Percentiles rank a stretch among this genome's conserved stretches.
Evolutionary conservation across 2,329 filamentous ascomycete species (phyloP).

Genomic region (Moelleriella libera): DNA sequence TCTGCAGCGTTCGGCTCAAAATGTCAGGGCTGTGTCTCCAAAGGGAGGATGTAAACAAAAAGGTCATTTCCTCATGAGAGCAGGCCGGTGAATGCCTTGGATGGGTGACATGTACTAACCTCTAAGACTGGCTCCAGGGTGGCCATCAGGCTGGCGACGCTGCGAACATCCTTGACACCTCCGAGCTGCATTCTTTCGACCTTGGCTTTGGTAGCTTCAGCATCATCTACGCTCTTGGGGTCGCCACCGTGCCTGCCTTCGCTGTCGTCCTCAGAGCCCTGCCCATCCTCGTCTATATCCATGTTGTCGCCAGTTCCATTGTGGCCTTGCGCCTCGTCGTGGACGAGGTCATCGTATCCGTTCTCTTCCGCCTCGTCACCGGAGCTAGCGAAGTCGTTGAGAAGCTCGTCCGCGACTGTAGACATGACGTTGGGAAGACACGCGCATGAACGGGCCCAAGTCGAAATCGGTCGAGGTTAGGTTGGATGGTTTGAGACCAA

Average conservation of each 20-base stretch:
- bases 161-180: slow-evolving; percentile 62
- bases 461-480: too few relatives aligned
- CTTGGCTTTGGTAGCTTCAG: slow-evolving; percentile 60
- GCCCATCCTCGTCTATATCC: slow-evolving; percentile 41
- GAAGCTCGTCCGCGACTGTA: slow-evolving; percentile 79
- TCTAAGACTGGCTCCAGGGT: slow-evolving; percentile 67
- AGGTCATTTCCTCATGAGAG: too few relatives aligned
- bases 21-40: slow-evolving; percentile 54
- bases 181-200: slow-evolving; percentile 73
- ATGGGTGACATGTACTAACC: slow-evolving; percentile 38
- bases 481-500: too few relatives aligned
- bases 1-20: slow-evolving; percentile 40
- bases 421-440: slow-evolving; percentile 47
- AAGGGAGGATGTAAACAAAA: slow-evolving; percentile 13
- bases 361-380: slow-evolving; percentile 61
- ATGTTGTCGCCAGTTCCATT: slow-evolving; percentile 28
- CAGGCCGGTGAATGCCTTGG: too few relatives aligned
- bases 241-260: slow-evolving; percentile 41
- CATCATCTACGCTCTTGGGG: slow-evolving; percentile 39
- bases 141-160: slow-evolving; percentile 68
- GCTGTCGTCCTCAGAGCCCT: slow-evolving; percentile 37
- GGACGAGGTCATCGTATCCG: slow-evolving; percentile 32
- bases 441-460: too few relatives aligned
- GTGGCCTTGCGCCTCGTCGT: slow-evolving; percentile 20
- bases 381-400: slow-evolving; percentile 55